Conservation (phyloP, 2,329 filamentous ascomycete genomes). For the Metarhizium rileyi region DNA sequence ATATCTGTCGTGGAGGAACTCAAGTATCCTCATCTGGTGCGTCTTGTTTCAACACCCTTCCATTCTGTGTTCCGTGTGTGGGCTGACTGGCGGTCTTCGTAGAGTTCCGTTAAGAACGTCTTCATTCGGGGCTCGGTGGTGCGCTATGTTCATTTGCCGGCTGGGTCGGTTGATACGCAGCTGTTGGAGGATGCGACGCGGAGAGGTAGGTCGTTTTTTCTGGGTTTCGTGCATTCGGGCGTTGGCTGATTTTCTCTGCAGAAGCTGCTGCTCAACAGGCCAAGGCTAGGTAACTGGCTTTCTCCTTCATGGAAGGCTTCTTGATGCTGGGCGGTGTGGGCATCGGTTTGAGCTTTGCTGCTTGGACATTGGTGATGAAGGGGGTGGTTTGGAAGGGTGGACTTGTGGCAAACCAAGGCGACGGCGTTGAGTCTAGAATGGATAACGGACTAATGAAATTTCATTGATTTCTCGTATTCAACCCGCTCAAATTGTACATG, state of each 20-base stretch:
- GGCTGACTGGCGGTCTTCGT: not conserved
- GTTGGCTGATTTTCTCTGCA: constrained; percentile 15
- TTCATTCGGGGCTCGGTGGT: constrained; percentile 93
- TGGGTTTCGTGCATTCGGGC: not conserved
- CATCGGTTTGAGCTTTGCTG: not conserved
- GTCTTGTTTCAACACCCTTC: constrained; percentile 13
- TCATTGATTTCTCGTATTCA: not conserved
- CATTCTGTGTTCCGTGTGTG: not conserved
- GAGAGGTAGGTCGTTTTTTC: constrained; percentile 48
- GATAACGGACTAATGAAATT: constrained; percentile 1
- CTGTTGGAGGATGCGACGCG: constrained; percentile 85
- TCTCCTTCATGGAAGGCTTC: not conserved
- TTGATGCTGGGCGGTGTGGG: not conserved
- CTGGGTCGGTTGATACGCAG: constrained; percentile 72
- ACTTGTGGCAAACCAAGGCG: not conserved
- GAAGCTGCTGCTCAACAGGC: constrained; percentile 49
- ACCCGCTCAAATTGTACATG: not conserved
- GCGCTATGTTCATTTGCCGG: constrained; percentile 82
- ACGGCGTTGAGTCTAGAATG: constrained; percentile 3
- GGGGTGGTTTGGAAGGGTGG: not conserved
- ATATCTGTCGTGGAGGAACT: constrained; percentile 87
- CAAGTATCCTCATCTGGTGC: constrained; percentile 85
- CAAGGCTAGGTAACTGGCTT: constrained; percentile 37
- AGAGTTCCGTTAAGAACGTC: constrained; percentile 82
- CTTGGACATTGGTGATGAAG: not conserved